Conservation (phyloP, 371 early-diverging fungal genomes). For the Mortierella sp. region DNA sequence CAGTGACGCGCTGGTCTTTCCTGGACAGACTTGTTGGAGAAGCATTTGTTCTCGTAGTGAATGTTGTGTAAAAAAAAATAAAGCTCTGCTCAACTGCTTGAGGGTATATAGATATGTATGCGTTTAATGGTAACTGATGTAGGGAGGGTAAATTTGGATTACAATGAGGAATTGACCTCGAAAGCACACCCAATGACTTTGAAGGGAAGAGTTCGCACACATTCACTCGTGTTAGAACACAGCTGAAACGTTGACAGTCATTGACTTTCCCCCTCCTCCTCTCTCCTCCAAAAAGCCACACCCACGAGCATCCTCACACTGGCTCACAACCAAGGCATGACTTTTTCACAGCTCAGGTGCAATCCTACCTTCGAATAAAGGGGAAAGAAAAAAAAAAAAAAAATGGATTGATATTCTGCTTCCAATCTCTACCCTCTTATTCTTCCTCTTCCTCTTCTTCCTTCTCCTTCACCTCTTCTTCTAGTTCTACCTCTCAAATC, state of each 20-base stretch:
- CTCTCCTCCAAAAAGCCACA: background rate
- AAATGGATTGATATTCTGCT: background rate
- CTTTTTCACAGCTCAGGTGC: background rate
- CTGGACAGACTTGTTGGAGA: conserved; percentile 73
- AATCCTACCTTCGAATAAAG: background rate
- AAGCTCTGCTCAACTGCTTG: background rate
- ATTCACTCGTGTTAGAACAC: background rate
- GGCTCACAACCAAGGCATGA: background rate
- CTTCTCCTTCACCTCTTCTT: background rate
- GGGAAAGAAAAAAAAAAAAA: background rate
- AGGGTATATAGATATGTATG: background rate
- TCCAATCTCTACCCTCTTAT: background rate
- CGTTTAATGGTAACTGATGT: background rate
- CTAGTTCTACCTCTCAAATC: background rate
- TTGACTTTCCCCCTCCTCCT: background rate
- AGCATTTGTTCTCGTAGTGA: conserved; percentile 58
- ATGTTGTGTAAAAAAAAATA: background rate
- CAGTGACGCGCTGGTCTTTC: conserved; percentile 68
- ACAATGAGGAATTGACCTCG: background rate
- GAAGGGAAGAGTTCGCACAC: background rate
- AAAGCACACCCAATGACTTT: too few species aligned
- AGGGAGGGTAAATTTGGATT: background rate
- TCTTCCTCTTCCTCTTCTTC: background rate
- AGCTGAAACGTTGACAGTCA: background rate
- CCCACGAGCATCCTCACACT: background rate